Base-by-base conservation (phyloP, 2,329 filamentous ascomycete genomes). In the Aspergillus ustus region DNA sequence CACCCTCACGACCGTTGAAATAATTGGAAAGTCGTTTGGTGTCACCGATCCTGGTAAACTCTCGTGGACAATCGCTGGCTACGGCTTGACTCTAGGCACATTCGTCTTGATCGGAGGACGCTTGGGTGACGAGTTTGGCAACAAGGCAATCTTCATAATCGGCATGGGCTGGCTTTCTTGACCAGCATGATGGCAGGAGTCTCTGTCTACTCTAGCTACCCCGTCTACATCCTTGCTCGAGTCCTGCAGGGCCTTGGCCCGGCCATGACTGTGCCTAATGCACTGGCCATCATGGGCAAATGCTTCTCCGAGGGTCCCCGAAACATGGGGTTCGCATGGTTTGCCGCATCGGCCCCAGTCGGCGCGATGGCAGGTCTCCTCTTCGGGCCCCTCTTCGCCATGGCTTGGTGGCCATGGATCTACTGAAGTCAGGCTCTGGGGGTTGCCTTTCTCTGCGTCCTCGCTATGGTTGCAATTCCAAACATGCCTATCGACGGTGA, bases 241-340 rank as follows among this genome's bases (percentile, higher is more conserved):
- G 82, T 81, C 0, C 69, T 86, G 2, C 85, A 87, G 63, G 85
- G 73, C 2, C 67, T 77, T 1, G 89, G 88, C 0, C 85, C 87
- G 0, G 85, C 87, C 1, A 76, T 90, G n/a, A 76, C 82, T 4
- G 75, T 90, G 28, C 88, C 89, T 1, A 91, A 89, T 63, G 86
- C 81, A 0, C 73, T 90, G n/a, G 87, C 86, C 2, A 78, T 91
- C 20, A 70, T 90, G 0, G 87, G 86, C 4, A 76, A 77, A 1
- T 79, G 81, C 0, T 89, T 87, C 65, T 73, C 79, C 0, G 82
- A 82, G 0, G 86, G 86, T 0, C 75, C 73, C 44, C 77, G 81
- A 55, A 81, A 84, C 56, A 83, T 89, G 73, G 81, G 83, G 0
- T 88, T 90, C 65, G 73, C 77, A 4, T 25, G 80, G 19, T 69